Evolutionary conservation across 1,284 basidiomycete species (phyloP), one percentile per base, ranked within the genome.

Genomic region (Schizopora paradoxa): DNA sequence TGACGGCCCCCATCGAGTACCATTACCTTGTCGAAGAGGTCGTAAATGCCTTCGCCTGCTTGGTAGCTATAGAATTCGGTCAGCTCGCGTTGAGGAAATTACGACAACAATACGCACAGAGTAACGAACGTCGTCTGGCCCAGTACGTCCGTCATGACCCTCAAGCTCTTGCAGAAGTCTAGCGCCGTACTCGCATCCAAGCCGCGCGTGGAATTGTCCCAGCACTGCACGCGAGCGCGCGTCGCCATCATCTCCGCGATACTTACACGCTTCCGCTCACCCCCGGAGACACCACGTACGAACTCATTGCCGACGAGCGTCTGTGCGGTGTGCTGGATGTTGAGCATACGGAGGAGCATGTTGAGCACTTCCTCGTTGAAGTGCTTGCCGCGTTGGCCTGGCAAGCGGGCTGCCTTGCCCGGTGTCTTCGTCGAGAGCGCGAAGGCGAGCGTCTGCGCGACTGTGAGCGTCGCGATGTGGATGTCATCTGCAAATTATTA

Each of bases 171-270:
- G 51, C 72, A 77, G 53, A 84, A 91, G 59, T 89, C 85, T 28
- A 93, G 70, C 0, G 91, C 90, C 3, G 89, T 93, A 21, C 82
- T 82, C 1, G 91, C 86, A 56, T 95, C 91, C 33, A 96, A 73
- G 50, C 92, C 90, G 37, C 88, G 75, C 1, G 87, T 89, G 0
- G 85, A 84, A 55, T 89, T 90, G 62, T 91, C 87, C 81, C 86
- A 91, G 51, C 76, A 79, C 50, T 86, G 77, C n/a, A 91, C 78
- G 34, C 78, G 77, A 19, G 84, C 85, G 36, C 83, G 76, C 5
- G 82, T 85, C 0, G 83, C 76, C 75, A 93, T 82, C 74, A 86
- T 86, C 66, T 93, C 91, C 5, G 85, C 81, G 57, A 93, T 91
- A 39, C 84, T 87, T 11, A 93, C 88, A 55, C 91, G 87, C 64